A percentile compares a stretch with the other conserved stretches of the same genome.
phyloP scores from a whole-genome alignment of 164 flowering plant genomes.

The Aristolochia californica region DNA sequence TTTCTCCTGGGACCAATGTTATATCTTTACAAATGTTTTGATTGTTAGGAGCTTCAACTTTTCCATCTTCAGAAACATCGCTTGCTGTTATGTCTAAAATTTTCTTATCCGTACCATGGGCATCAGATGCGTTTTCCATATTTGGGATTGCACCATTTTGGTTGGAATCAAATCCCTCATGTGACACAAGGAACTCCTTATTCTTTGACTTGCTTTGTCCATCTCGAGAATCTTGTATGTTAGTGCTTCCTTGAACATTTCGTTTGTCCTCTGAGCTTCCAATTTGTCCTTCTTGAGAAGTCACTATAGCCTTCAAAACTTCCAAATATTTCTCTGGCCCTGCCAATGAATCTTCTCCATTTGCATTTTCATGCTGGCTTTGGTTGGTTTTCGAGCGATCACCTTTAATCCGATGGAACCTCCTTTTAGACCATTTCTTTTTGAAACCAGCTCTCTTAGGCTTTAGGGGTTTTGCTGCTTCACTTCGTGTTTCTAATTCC shows the following conservation, averaged over 20 bases:
- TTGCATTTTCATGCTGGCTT: conserved; percentile 7
- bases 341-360: conserved; percentile 2
- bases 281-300: no score
- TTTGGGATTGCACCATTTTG: conserved; percentile 10
- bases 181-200: no score
- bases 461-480: conserved; percentile 31
- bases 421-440: conserved; percentile 27
- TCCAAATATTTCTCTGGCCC: conserved; percentile 5
- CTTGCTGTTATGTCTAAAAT: no score
- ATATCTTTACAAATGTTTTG: no score
- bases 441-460: conserved; percentile 44
- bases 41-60: no score
- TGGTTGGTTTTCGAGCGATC: conserved; percentile 3
- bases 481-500: conserved; percentile 20
- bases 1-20: no score
- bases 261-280: no score
- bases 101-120: background rate
- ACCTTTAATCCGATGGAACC: conserved; percentile 9
- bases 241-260: no score
- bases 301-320: background rate
- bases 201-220: background rate
- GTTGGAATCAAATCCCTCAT: background rate
- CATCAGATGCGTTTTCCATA: background rate
- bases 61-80: no score
- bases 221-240: conserved; percentile 6